Percentiles rank a stretch among this genome's conserved stretches.
Conservation (phyloP, 2,329 filamentous ascomycete genomes). For the Cytospora piceae region DNA sequence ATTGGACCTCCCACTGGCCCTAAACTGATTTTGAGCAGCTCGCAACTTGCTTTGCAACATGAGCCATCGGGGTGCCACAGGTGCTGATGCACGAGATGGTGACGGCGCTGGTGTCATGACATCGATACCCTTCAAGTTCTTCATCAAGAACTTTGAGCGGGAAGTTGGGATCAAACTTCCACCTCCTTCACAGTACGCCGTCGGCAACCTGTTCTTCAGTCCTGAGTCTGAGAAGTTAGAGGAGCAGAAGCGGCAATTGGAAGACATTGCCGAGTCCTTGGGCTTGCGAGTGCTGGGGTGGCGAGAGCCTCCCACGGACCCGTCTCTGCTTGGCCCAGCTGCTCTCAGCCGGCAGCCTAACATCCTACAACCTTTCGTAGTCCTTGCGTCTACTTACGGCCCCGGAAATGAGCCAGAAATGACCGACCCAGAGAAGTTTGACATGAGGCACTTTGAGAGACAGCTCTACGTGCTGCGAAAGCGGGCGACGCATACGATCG, state of each 20-base stretch:
- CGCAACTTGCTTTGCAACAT: constrained; percentile 98
- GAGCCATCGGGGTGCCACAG: constrained; percentile 98
- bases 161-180: constrained; percentile 89
- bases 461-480: constrained; percentile 95
- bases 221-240: constrained; percentile 87
- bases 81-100: constrained; percentile 95
- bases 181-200: constrained; percentile 89
- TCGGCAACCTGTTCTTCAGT: constrained; percentile 98
- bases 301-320: constrained; percentile 94
- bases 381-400: constrained; percentile 84
- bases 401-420: constrained; percentile 75
- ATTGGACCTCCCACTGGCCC: neutral
- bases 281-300: constrained; percentile 91
- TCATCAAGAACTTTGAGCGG: constrained; percentile 95
- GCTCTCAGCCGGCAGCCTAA: constrained; percentile 92
- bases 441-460: constrained; percentile 84
- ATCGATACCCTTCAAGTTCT: constrained; percentile 97
- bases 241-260: constrained; percentile 89
- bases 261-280: constrained; percentile 87
- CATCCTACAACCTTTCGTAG: constrained; percentile 94
- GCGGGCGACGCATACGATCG: constrained; percentile 91
- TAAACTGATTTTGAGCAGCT: constrained; percentile 53
- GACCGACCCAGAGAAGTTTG: constrained; percentile 79
- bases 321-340: constrained; percentile 87
- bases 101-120: constrained; percentile 99